These are phyloP conservation scores for Fusarium albidum DNA, from an alignment of 2,329 filamentous ascomycete species.

Conservation along the genomic window DNA sequence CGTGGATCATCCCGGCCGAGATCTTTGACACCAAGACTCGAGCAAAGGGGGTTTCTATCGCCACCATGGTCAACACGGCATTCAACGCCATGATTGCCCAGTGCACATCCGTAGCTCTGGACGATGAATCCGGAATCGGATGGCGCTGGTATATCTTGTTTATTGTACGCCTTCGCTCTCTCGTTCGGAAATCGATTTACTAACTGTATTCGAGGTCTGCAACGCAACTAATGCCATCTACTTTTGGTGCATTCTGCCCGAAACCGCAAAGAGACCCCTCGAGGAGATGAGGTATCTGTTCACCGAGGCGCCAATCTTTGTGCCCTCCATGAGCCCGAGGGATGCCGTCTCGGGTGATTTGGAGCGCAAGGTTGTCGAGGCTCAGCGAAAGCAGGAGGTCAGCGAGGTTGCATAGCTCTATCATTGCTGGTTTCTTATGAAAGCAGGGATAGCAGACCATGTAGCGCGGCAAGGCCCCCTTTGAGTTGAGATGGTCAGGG, in stretches of 20 bases:
- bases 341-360: conserved; percentile 53
- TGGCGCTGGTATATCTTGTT: conserved; percentile 54
- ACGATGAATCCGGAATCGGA: conserved; percentile 40
- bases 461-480: too few species aligned
- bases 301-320: conserved; percentile 20
- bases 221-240: conserved; percentile 45
- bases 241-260: conserved; percentile 72
- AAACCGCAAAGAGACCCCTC: conserved; percentile 69
- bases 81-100: conserved; percentile 77
- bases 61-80: conserved; percentile 74
- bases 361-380: conserved; percentile 65
- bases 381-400: conserved; percentile 56
- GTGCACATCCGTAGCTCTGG: conserved; percentile 59
- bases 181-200: neutral
- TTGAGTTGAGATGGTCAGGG: too few species aligned
- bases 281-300: conserved; percentile 66
- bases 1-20: conserved; percentile 68
- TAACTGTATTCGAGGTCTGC: neutral
- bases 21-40: conserved; percentile 80
- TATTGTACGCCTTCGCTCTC: conserved; percentile 31
- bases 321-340: conserved; percentile 15
- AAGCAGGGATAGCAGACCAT: too few species aligned
- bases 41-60: conserved; percentile 76
- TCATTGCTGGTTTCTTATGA: too few species aligned
- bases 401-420: neutral